Base-by-base conservation (phyloP, 2,329 filamentous ascomycete genomes). In the Talaromyces albobiverticillius region DNA sequence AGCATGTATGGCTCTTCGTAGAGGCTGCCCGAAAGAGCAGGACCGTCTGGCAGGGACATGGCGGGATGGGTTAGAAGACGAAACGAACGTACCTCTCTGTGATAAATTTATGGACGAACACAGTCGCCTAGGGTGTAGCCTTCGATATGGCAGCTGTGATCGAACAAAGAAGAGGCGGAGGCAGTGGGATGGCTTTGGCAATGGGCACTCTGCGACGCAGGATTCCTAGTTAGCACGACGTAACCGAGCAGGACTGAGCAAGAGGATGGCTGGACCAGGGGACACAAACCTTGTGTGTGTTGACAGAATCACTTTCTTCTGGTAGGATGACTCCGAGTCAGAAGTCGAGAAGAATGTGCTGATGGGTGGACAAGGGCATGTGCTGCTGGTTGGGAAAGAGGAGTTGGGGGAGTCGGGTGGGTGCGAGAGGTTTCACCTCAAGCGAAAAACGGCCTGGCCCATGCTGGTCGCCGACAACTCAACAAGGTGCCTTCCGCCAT, bases 391-490 rank as follows among this genome's bases (percentile, higher is more conserved):
- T 59, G 61, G 56, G 56, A 52, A 59, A 56, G 57, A 57, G 56
- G 62, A 64, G 57, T 54, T 61, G 62, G 57, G 61, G 38, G 57
- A 62, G 57, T 56, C 50, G 62, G 60, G 65, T 67, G 63, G 64
- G 64, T 68, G 64, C 58, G 57, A 54, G 66, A 67, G 68, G 70
- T 72, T 72, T 72, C 70, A 72, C 69, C 66, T 69, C 66, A 70
- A 67, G 67, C 67, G 68, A 70, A 66, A 68, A 68, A 61, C 61
- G 62, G 65, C 55, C 60, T 63, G 62, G 65, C 61, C 62, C 26
- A 67, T 65, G 63, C 64, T 62, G 53, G 53, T 46, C 53, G 43
- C 47, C 48, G 53, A 51, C 29, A 22, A 46, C 47, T 40, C 48
- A n/a, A n/a, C n/a, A 47, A 42, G 31, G 46, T 42, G 41, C 42